Evolutionary conservation across 441 rosid genomes (phyloP).

Genomic region (Arabidopsis lyrata): DNA sequence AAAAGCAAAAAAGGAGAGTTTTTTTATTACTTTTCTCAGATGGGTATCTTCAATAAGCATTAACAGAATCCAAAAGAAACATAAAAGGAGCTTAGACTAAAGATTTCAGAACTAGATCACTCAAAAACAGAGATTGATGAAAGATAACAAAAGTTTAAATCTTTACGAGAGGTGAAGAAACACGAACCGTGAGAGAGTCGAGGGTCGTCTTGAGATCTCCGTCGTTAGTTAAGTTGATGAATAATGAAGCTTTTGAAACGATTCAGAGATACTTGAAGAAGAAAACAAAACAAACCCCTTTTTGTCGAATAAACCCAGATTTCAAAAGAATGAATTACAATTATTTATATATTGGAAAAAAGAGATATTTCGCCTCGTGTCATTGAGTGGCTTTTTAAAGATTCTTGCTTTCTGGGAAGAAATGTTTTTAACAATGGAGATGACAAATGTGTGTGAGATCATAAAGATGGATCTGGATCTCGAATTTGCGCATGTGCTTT

Average conservation of each 20-base stretch:
- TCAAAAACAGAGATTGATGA: conserved; percentile 10
- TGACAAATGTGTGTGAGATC: conserved; percentile 10
- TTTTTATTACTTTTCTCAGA: conserved; percentile 8
- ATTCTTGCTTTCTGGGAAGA: not conserved
- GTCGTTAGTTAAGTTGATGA: conserved; percentile 1
- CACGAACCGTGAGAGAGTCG: conserved; percentile 35
- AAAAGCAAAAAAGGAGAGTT: not conserved
- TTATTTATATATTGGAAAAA: conserved; percentile 23
- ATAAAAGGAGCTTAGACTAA: not conserved
- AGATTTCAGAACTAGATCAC: not conserved
- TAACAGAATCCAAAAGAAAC: not conserved
- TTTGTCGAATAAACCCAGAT: conserved; percentile 16
- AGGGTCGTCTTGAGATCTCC: conserved; percentile 41
- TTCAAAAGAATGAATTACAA: not conserved
- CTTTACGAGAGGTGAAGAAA: conserved; percentile 23
- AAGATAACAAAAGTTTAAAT: not conserved
- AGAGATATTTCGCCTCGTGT: conserved; percentile 1
- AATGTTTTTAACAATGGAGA: not conserved
- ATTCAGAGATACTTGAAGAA: conserved; percentile 29
- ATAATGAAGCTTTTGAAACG: conserved; percentile 6
- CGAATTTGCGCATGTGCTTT: not conserved
- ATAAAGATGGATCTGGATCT: conserved; percentile 26
- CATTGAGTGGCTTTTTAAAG: conserved; percentile 11
- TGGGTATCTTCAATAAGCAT: conserved; percentile 21
- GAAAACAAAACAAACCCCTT: conserved; percentile 26